These are phyloP conservation scores for Lichtheimia ornata DNA, from an alignment of 371 early-diverging fungal species.

Conservation along the genomic window DNA sequence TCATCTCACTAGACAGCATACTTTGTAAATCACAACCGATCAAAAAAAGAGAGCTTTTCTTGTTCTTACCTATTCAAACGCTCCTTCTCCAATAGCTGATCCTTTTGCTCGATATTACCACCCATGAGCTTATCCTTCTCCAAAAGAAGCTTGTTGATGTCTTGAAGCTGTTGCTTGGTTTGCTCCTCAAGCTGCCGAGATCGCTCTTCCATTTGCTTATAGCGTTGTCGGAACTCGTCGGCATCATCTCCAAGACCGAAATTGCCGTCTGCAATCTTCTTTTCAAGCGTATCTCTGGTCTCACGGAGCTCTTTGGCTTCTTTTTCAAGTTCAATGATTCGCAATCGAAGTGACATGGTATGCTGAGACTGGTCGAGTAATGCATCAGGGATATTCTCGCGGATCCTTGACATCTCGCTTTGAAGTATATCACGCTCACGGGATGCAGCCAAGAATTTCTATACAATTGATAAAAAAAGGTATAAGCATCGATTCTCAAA, in stretches of 20 bases:
- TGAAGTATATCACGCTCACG: slow-evolving; percentile 73
- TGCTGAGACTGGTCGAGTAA: slow-evolving; percentile 33
- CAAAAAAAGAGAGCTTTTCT: background rate
- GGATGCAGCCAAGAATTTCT: slow-evolving; percentile 53
- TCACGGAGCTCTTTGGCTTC: slow-evolving; percentile 42
- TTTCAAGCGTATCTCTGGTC: slow-evolving; percentile 27
- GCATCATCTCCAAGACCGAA: slow-evolving; percentile 35
- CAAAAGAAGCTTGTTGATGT: slow-evolving; percentile 65
- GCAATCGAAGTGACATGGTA: slow-evolving; percentile 42
- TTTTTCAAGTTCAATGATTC: slow-evolving; percentile 46
- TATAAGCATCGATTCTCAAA: background rate
- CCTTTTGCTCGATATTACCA: slow-evolving; percentile 59
- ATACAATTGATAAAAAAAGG: background rate
- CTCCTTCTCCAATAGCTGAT: slow-evolving; percentile 55
- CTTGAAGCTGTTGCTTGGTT: slow-evolving; percentile 59
- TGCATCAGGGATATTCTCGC: slow-evolving; percentile 51
- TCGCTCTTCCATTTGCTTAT: slow-evolving; percentile 37
- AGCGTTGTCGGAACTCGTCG: slow-evolving; percentile 33
- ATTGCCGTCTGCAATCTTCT: slow-evolving; percentile 40
- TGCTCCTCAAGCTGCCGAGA: slow-evolving; percentile 60
- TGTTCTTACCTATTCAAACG: slow-evolving; percentile 45
- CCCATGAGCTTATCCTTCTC: slow-evolving; percentile 68
- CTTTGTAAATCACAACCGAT: background rate
- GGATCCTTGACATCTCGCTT: slow-evolving; percentile 70
- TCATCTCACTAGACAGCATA: slow-evolving; percentile 46